These are phyloP conservation scores for Rhododendron henanense DNA, from an alignment of 148 eudicot species.

Conservation along the genomic window DNA sequence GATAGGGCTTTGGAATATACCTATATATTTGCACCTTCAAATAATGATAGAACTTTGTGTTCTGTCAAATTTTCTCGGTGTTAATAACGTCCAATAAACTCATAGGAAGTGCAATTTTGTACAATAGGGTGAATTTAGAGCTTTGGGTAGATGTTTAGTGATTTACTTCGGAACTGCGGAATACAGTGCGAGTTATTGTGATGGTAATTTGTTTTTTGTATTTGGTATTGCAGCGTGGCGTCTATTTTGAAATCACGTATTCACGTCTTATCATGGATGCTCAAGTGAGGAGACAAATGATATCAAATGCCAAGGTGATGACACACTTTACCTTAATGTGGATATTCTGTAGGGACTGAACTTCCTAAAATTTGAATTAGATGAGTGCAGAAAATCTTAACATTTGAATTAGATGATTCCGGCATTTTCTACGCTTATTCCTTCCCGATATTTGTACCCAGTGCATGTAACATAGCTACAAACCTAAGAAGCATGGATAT, in stretches of 20 bases:
- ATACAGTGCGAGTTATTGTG: not conserved
- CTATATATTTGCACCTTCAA: not conserved
- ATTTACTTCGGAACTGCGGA: not conserved
- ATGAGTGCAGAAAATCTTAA: not conserved
- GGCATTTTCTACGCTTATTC: not conserved
- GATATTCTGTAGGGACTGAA: not conserved
- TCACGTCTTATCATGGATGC: conserved; percentile 57
- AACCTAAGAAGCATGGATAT: not conserved
- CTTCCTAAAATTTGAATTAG: not conserved
- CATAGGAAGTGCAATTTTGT: not conserved
- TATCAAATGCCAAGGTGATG: conserved; percentile 71
- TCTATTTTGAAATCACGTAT: conserved; percentile 81
- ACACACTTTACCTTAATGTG: not conserved
- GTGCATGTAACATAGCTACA: not conserved
- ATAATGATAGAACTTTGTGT: not conserved
- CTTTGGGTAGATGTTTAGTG: not conserved
- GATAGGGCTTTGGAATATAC: no score
- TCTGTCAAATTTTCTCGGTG: not conserved
- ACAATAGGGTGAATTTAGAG: not conserved
- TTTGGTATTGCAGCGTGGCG: conserved; percentile 62
- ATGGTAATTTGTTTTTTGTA: not conserved
- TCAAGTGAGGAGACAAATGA: conserved; percentile 65
- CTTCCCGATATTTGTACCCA: not conserved
- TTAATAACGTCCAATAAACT: not conserved
- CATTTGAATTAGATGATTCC: not conserved